A percentile compares a stretch with the other conserved stretches of the same genome.
phyloP scores from a whole-genome alignment of 495 filamentous ascomycete genomes.

The Podospora appendiculata region DNA sequence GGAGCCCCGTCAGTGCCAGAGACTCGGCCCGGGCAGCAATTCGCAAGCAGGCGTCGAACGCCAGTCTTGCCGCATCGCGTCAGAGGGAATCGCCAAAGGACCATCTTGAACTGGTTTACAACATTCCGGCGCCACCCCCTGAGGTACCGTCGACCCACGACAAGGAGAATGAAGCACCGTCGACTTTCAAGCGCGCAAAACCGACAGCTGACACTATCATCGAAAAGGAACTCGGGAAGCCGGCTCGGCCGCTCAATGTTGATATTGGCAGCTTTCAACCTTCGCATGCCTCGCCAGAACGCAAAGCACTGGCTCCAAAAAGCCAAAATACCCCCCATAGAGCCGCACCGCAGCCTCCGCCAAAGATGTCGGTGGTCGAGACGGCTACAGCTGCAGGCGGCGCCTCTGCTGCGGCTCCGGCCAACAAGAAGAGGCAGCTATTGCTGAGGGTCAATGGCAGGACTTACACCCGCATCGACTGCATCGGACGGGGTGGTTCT shows the following conservation, averaged over 20 bases:
- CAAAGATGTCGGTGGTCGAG: constrained; percentile 92
- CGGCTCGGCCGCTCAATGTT: constrained; percentile 30
- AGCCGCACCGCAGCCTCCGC: constrained; percentile 74
- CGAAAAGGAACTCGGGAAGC: constrained; percentile 54
- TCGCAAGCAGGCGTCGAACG: constrained; percentile 21
- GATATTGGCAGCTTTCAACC: constrained; percentile 13
- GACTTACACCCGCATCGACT: constrained; percentile 78
- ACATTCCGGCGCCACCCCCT: constrained; percentile 51
- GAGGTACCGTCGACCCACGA: constrained; percentile 54
- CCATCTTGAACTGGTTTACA: constrained; percentile 41
- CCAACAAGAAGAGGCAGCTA: constrained; percentile 63
- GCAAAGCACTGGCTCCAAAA: constrained; percentile 61
- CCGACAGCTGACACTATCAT: constrained; percentile 39
- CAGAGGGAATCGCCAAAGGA: neutral
- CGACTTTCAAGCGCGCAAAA: constrained; percentile 55
- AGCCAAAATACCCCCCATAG: constrained; percentile 79
- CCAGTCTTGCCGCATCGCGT: constrained; percentile 9
- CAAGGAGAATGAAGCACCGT: constrained; percentile 76
- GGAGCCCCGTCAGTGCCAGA: constrained; percentile 37
- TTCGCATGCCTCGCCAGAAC: constrained; percentile 44
- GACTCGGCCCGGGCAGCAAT: constrained; percentile 24
- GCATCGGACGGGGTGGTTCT: constrained; percentile 84
- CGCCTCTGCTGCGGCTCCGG: constrained; percentile 61
- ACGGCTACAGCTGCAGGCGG: constrained; percentile 82
- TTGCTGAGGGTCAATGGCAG: constrained; percentile 86